Percentiles rank a stretch among this genome's conserved stretches.
These are phyloP conservation scores for Fusarium multiceps DNA, from an alignment of 2,329 filamentous ascomycete genomes.

Conservation along the genomic window DNA sequence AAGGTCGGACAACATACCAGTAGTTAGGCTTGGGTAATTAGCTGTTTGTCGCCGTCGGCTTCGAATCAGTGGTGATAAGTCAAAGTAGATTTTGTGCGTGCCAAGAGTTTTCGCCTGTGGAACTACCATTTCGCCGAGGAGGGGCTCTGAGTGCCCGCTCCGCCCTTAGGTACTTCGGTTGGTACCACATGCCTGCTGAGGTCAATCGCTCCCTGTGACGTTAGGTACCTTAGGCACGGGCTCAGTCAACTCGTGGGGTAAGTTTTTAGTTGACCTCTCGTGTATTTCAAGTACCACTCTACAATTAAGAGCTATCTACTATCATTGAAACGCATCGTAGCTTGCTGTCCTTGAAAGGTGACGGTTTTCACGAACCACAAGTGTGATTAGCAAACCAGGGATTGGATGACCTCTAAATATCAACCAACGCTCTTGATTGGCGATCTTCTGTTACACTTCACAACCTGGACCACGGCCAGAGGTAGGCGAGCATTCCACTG, in stretches of 20 bases:
- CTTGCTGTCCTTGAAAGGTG: background rate
- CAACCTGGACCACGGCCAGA: background rate
- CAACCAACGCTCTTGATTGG: background rate
- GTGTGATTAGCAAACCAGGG: background rate
- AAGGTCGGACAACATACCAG: slow-evolving; percentile 48
- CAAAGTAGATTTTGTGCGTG: slow-evolving; percentile 59
- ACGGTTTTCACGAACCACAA: background rate
- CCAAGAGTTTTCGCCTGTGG: slow-evolving; percentile 58
- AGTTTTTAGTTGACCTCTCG: background rate
- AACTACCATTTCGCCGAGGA: slow-evolving; percentile 54
- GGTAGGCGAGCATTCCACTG: background rate
- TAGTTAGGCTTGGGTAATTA: slow-evolving; percentile 50
- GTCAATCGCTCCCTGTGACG: slow-evolving; percentile 28
- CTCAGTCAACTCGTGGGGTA: slow-evolving; percentile 39
- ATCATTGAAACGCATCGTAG: background rate
- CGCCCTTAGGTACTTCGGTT: slow-evolving; percentile 26
- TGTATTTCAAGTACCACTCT: background rate
- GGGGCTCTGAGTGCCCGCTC: slow-evolving; percentile 32
- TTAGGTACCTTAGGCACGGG: slow-evolving; percentile 20
- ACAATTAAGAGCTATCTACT: background rate
- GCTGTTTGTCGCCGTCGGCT: slow-evolving; percentile 53
- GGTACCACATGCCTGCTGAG: background rate
- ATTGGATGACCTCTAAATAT: background rate
- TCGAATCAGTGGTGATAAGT: slow-evolving; percentile 50
- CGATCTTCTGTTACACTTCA: background rate